Percentiles rank a stretch among this genome's conserved stretches.
phyloP scores from a whole-genome alignment of 78 protist species.

The Polysphondylium violaceum region DNA sequence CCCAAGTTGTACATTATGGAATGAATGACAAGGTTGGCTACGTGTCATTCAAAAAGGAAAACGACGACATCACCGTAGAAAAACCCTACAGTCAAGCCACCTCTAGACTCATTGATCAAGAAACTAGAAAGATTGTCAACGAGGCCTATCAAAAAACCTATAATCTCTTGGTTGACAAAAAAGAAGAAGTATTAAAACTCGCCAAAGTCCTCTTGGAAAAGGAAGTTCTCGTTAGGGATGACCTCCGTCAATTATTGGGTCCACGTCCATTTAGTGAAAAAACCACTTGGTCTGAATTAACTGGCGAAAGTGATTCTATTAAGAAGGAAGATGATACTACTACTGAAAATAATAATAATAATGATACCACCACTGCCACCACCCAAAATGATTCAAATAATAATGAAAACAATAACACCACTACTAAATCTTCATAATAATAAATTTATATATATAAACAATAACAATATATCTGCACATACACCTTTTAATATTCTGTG shows the following conservation, averaged over 20 bases:
- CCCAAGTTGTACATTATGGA: conserved; percentile 87
- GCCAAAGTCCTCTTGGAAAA: conserved; percentile 90
- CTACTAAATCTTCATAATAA: too few relatives aligned
- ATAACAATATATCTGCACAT: too few relatives aligned
- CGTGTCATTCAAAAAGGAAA: conserved; percentile 82
- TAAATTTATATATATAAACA: too few relatives aligned
- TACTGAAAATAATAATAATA: neutral
- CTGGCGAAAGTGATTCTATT: conserved; percentile 45
- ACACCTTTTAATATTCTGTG: too few relatives aligned
- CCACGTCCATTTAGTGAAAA: conserved; percentile 85
- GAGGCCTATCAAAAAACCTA: conserved; percentile 73
- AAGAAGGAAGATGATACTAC: conserved; percentile 4
- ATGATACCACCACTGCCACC: too few relatives aligned
- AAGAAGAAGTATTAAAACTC: conserved; percentile 69
- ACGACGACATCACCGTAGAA: conserved; percentile 56
- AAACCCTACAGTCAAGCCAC: conserved; percentile 92
- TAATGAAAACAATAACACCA: too few relatives aligned
- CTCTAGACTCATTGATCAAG: conserved; percentile 86
- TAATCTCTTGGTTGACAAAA: conserved; percentile 73
- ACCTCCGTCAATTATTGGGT: conserved; percentile 86
- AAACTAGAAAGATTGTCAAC: conserved; percentile 79
- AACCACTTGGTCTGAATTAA: conserved; percentile 70
- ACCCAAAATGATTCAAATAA: too few relatives aligned
- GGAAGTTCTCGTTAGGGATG: conserved; percentile 90
- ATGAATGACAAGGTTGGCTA: conserved; percentile 90